Evolutionary conservation across 169 alveolate species (phyloP).

Genomic region (Eimeria acervulina): DNA sequence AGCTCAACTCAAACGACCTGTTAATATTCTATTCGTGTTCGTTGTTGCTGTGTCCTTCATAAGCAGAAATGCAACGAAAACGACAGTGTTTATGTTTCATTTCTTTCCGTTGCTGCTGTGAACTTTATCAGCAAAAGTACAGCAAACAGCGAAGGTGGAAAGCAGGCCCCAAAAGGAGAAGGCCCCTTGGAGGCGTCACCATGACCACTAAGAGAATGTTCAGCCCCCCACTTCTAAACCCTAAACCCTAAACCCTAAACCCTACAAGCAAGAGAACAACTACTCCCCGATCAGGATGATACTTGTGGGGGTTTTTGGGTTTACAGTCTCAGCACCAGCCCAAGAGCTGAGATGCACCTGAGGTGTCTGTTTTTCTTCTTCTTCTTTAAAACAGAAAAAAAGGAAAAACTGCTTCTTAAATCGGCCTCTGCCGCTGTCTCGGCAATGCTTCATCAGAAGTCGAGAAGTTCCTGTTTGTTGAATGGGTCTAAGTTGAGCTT

Average conservation of each 20-base stretch:
- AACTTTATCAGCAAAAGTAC: too few relatives aligned
- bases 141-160: too few relatives aligned
- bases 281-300: neutral
- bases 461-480: slow-evolving; percentile 31
- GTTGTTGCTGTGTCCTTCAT: neutral
- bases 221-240: neutral
- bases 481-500: slow-evolving; percentile 48
- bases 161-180: too few relatives aligned
- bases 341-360: neutral
- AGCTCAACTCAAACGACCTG: neutral
- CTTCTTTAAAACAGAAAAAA: too few relatives aligned
- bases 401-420: neutral
- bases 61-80: neutral
- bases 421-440: neutral
- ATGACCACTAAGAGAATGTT: neutral
- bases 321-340: neutral
- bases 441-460: neutral
- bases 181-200: neutral
- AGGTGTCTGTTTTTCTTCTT: neutral
- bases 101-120: too few relatives aligned
- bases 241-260: slow-evolving; percentile 1
- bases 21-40: neutral
- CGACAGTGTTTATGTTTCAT: too few relatives aligned
- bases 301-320: neutral
- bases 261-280: neutral